These are phyloP conservation scores for Gossypium sturtianum DNA, from an alignment of 345 rosid genomes.

Conservation along the genomic window DNA sequence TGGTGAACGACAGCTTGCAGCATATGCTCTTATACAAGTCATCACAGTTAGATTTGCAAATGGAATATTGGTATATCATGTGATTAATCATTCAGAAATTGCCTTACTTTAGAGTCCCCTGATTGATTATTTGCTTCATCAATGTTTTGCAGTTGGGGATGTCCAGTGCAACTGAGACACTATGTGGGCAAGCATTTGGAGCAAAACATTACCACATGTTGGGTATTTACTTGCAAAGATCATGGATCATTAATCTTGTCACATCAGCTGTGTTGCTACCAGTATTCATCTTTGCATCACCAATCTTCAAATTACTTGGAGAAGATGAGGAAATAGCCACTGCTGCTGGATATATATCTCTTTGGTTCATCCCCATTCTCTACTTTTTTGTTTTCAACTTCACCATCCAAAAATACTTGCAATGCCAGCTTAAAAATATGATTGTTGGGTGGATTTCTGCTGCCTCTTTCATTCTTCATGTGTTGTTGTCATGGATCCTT, in stretches of 20 bases:
- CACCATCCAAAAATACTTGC: slow-evolving; percentile 3
- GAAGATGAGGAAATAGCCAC: slow-evolving; percentile 8
- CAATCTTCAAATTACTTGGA: slow-evolving; percentile 8
- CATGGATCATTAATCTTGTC: slow-evolving; percentile 8
- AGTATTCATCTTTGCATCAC: slow-evolving; percentile 9
- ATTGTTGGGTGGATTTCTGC: slow-evolving; percentile 37
- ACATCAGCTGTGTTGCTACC: slow-evolving; percentile 5
- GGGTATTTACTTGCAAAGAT: slow-evolving; percentile 17
- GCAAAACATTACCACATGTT: slow-evolving; percentile 17
- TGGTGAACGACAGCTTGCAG: slow-evolving; percentile 37
- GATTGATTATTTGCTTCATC: neutral
- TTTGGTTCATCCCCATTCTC: slow-evolving; percentile 14
- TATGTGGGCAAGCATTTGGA: slow-evolving; percentile 20
- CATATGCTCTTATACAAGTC: slow-evolving; percentile 56
- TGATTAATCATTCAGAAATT: neutral
- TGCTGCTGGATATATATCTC: slow-evolving; percentile 7
- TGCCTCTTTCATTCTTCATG: slow-evolving; percentile 28
- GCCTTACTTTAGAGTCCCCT: neutral
- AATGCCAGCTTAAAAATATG: slow-evolving; percentile 30
- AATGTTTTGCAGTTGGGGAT: slow-evolving; percentile 9
- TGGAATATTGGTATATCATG: slow-evolving; percentile 38
- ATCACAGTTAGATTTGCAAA: slow-evolving; percentile 44
- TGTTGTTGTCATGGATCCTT: slow-evolving; percentile 39
- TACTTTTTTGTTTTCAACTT: slow-evolving; percentile 2
- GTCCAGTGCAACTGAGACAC: slow-evolving; percentile 19